Evolutionary conservation across 495 filamentous ascomycete species (phyloP).

Genomic region (Sporormia fimetaria): DNA sequence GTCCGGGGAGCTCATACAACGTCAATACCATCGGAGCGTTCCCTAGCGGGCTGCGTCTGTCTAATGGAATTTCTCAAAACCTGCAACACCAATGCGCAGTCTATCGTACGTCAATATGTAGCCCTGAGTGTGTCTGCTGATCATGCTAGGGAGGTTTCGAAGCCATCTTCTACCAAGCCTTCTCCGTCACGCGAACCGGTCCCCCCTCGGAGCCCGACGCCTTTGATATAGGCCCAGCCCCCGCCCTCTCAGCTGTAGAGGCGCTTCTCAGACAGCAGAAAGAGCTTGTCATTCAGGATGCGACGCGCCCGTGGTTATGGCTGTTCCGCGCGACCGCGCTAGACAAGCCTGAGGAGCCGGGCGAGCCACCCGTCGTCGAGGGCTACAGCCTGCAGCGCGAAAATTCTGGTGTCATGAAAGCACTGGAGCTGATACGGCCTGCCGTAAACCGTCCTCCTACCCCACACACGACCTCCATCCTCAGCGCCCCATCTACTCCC

Average conservation of each 20-base stretch:
- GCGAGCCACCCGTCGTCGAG: slow-evolving; percentile 9
- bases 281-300: slow-evolving; percentile 19
- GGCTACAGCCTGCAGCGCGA: slow-evolving; percentile 19
- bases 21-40: slow-evolving; percentile 29
- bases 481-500: slow-evolving; percentile 8
- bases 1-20: slow-evolving; percentile 19
- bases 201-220: background rate
- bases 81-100: slow-evolving; percentile 30
- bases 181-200: slow-evolving; percentile 16
- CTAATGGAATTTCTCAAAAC: slow-evolving; percentile 33
- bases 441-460: slow-evolving; percentile 6
- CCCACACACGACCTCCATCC: slow-evolving; percentile 2
- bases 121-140: background rate
- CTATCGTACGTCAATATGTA: slow-evolving; percentile 15
- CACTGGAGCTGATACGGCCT: slow-evolving; percentile 17
- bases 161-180: slow-evolving; percentile 25
- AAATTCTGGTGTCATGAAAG: slow-evolving; percentile 21
- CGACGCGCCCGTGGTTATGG: slow-evolving; percentile 18
- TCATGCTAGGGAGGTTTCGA: slow-evolving; percentile 23
- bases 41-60: slow-evolving; percentile 24
- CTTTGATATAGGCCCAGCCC: slow-evolving; percentile 4
- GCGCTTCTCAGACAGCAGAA: slow-evolving; percentile 12
- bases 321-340: slow-evolving; percentile 15
- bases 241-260: slow-evolving; percentile 16
- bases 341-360: slow-evolving; percentile 11